Evolutionary conservation across 306 rosid genomes (phyloP).

Genomic region (Cicer pinnatifidum): DNA sequence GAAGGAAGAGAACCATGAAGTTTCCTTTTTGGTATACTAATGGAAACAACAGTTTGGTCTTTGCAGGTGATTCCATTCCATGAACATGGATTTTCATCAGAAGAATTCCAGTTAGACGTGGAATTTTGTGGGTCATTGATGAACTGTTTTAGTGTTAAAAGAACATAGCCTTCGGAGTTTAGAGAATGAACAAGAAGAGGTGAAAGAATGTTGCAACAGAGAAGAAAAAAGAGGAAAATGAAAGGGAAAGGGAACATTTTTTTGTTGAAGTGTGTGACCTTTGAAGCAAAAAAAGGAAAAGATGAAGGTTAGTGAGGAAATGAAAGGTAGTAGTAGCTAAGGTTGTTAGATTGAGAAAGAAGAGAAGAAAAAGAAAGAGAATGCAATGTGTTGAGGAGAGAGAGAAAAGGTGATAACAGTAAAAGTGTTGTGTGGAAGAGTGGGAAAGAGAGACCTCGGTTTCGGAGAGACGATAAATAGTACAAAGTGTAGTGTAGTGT

Average conservation of each 20-base stretch:
- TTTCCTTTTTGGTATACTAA: conserved; percentile 81
- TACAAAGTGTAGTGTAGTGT: too few species aligned
- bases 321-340: neutral
- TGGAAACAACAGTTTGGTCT: conserved; percentile 72
- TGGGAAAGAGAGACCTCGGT: conserved; percentile 45
- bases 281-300: conserved; percentile 45
- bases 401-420: conserved; percentile 42
- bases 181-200: conserved; percentile 54
- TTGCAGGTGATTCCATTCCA: conserved; percentile 96
- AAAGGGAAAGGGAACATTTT: conserved; percentile 44
- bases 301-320: conserved; percentile 19
- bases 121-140: conserved; percentile 73
- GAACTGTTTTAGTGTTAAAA: conserved; percentile 69
- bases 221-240: conserved; percentile 48
- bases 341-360: conserved; percentile 30
- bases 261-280: conserved; percentile 46
- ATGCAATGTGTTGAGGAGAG: conserved; percentile 29
- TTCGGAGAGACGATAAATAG: conserved; percentile 41
- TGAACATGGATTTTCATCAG: conserved; percentile 77
- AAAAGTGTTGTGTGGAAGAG: conserved; percentile 49
- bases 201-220: conserved; percentile 53
- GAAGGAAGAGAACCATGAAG: conserved; percentile 84
- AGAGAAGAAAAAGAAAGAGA: conserved; percentile 37
- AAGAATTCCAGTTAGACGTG: conserved; percentile 81
- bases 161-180: conserved; percentile 73